Conservation (phyloP, 148 eudicot species). For the Heliamphora exappendiculata region DNA sequence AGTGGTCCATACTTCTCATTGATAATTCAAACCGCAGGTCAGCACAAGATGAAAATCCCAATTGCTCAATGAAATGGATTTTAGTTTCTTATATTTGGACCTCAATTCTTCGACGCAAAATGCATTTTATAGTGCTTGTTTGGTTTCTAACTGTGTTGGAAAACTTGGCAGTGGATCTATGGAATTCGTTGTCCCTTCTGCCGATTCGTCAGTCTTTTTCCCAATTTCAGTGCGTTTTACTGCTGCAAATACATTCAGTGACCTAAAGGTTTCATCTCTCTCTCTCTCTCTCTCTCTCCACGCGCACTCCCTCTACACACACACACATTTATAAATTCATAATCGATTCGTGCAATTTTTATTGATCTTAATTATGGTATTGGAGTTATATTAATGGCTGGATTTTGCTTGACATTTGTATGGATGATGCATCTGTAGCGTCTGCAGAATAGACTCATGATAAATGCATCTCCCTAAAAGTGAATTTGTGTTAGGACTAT, state of each 20-base stretch:
- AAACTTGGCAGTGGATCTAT: constrained; percentile 67
- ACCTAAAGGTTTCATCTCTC: constrained; percentile 53
- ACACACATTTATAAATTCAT: too few species aligned
- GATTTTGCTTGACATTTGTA: background rate
- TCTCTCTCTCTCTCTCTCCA: too few species aligned
- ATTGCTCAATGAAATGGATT: too few species aligned
- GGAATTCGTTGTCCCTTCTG: constrained; percentile 92
- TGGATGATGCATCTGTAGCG: background rate
- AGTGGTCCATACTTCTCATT: constrained; percentile 87
- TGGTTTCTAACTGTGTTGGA: constrained; percentile 5
- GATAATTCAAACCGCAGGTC: constrained; percentile 92
- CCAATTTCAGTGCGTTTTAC: constrained; percentile 85
- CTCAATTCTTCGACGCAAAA: background rate
- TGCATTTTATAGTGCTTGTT: background rate
- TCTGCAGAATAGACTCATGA: background rate
- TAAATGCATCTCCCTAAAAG: background rate
- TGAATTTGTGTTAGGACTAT: background rate
- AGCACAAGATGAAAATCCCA: constrained; percentile 5
- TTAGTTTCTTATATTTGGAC: background rate
- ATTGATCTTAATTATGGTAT: background rate
- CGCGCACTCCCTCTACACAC: too few species aligned
- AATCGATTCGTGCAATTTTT: background rate
- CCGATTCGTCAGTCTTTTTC: constrained; percentile 77
- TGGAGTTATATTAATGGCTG: background rate
- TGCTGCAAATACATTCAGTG: constrained; percentile 81